Evolutionary conservation across 2,329 filamentous ascomycete species (phyloP).

Genomic region (Calonectria montana): DNA sequence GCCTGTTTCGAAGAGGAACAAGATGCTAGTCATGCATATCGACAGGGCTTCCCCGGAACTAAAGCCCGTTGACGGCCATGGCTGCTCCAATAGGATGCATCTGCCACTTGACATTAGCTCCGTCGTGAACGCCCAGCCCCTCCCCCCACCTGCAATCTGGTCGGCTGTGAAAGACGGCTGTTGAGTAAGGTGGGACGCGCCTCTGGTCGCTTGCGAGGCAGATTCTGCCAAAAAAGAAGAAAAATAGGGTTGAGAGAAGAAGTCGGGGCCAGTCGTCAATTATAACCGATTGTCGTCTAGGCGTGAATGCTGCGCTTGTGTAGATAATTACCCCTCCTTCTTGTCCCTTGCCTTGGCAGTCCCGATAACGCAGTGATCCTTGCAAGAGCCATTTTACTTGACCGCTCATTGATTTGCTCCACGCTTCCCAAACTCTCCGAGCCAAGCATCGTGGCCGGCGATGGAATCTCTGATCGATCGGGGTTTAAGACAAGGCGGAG

Average conservation of each 20-base stretch:
- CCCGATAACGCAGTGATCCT: not conserved
- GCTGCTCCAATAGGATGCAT: conserved; percentile 35
- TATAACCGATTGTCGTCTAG: not conserved
- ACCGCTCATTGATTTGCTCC: conserved; percentile 1
- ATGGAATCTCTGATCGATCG: not conserved
- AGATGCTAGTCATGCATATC: conserved; percentile 18
- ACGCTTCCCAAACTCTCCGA: not conserved
- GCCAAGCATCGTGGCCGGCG: not conserved
- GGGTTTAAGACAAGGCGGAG: not conserved
- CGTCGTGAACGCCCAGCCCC: conserved; percentile 33
- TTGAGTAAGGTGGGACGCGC: conserved; percentile 31
- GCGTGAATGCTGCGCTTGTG: not conserved
- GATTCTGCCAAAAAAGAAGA: not conserved
- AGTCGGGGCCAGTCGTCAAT: not conserved
- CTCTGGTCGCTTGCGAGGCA: not conserved
- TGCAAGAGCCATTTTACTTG: conserved; percentile 1
- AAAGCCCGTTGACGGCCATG: conserved; percentile 12
- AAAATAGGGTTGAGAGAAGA: not conserved
- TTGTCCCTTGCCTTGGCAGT: not conserved
- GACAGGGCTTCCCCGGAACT: conserved; percentile 26
- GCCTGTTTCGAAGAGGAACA: not conserved
- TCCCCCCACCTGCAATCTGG: conserved; percentile 40
- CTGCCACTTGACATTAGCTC: conserved; percentile 27
- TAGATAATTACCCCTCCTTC: not conserved
- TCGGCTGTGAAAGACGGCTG: conserved; percentile 43